Percentiles rank a stretch among this genome's conserved stretches.
Conservation (phyloP, 2,329 filamentous ascomycete genomes). For the Escovopsis sp. region DNA sequence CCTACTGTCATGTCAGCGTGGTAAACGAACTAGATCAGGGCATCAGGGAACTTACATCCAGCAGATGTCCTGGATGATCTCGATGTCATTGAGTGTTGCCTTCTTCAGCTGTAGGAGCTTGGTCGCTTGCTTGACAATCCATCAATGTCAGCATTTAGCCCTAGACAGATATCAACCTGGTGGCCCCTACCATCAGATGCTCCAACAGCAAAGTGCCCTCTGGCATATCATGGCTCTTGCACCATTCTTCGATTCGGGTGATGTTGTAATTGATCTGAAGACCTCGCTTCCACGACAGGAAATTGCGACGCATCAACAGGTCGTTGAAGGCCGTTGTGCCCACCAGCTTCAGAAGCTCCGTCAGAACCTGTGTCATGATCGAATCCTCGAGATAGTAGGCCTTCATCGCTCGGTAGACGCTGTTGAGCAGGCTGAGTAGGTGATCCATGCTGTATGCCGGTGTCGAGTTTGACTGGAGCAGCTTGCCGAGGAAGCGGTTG, state of each 20-base stretch:
- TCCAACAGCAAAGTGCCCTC: slow-evolving; percentile 94
- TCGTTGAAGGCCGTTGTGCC: slow-evolving; percentile 98
- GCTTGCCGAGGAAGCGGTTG: slow-evolving; percentile 94
- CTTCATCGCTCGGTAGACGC: slow-evolving; percentile 97
- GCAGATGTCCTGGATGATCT: slow-evolving; percentile 99
- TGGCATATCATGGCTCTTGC: slow-evolving; percentile 99
- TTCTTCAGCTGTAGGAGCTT: slow-evolving; percentile 98
- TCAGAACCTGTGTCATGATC: slow-evolving; percentile 91
- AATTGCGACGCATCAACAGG: slow-evolving; percentile 91
- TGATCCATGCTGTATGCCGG: slow-evolving; percentile 99
- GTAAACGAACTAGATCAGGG: neutral
- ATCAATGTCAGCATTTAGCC: slow-evolving; percentile 12
- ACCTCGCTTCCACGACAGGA: slow-evolving; percentile 97
- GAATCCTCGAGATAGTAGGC: slow-evolving; percentile 93
- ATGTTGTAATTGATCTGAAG: slow-evolving; percentile 99
- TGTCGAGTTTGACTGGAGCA: slow-evolving; percentile 74
- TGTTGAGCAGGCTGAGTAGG: slow-evolving; percentile 85
- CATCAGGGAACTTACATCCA: slow-evolving; percentile 65
- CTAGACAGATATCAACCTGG: neutral
- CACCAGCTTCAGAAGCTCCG: slow-evolving; percentile 80
- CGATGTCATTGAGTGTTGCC: slow-evolving; percentile 95
- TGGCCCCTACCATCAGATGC: slow-evolving; percentile 67
- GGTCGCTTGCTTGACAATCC: slow-evolving; percentile 66
- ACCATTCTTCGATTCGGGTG: slow-evolving; percentile 98
- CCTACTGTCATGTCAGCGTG: slow-evolving; percentile 30